Evolutionary conservation across 192 early-diverging fungal species (phyloP), one percentile per base, ranked within the genome.

Genomic region (Coemansia sp.): DNA sequence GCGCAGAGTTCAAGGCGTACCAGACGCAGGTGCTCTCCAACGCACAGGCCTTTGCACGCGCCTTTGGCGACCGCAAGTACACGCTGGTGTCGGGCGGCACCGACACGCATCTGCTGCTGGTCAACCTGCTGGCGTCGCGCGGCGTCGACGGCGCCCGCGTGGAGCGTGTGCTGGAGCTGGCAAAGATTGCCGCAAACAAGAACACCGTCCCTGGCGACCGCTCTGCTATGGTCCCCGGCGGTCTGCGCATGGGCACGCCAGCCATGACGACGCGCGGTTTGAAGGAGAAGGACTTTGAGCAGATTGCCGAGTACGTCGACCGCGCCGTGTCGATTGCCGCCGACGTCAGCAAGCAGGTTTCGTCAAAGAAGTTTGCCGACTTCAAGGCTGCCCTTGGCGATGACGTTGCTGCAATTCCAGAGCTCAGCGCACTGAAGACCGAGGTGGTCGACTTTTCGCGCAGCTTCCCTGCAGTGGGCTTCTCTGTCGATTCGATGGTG

Each of bases 181-280:
- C 86, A 76, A 99, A 99, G 78, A 93, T 99, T 81, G 94, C 97
- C 0, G 87, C 93, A 41, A 99, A 99, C 85, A 99, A 99, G 84
- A 99, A 99, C 87, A 99, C 97, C 0, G 92, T 99, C 38, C 95
- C 97, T 5, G 94, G 95, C 15, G 97, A 99, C 75, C 94, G 92
- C 72, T 87, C 84, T 29, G 97, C 97, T 0, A 84, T 99, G 78
- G 84, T 95, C 33, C 97, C 95, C 19, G 89, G 91, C 58, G 97
- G 97, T 47, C 86, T 99, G 56, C 88, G 97, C 59, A 85, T 99
- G 63, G 97, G 95, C 67, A 88, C 92, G 8, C 97, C 97, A 19
- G 97, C 97, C 25, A 99, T 99, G 97, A 99, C 97, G 20, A 88
- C 89, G 20, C 92, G 97, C 72, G 95, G 94, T 0, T 79, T 99